Evolutionary conservation across 805 yeast species (phyloP), one percentile per base, ranked within the genome.

Genomic region (Myxozyma kluyveri): DNA sequence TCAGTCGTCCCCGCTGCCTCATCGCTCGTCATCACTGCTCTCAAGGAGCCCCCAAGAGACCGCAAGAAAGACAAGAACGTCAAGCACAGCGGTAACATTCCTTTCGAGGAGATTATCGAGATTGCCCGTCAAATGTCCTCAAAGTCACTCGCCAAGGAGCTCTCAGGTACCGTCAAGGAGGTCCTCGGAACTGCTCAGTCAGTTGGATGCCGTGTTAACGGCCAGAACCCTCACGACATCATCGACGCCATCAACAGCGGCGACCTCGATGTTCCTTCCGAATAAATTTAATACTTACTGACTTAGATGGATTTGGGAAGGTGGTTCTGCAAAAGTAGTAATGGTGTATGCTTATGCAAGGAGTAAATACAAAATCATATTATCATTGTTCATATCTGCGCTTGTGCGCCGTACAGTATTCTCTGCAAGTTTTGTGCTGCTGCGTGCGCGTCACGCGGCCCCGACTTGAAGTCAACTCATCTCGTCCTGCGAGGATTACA

Each of bases 51-150:
- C 68, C 96, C 96, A 74, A 91, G 99, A 87, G 99, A 93, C 85
- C 86, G 96, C 83, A 93, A 93, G 95, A 93, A 93, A 95, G 98
- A 93, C 75, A 93, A 93, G 93, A 91, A 93, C 82, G 87, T 93
- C 77, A 89, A 90, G 84, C 99, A 93, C 88, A 84, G 83, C 75
- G 99, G 99, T 82, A 93, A 91, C 91, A 83, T 93, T 72, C 88
- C 96, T 71, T 82, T 93, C 71, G 95, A 89, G 71, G 96, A 91
- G 79, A 87, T 93, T 78, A 81, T 81, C 76, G 96, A 89, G 75
- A 86, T 93, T 73, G 98, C 99, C 70, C 90, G 96, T 80, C 84
- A 84, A 73, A 91, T 93, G 98, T 84, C 81, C 76, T 88, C 86
- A 75, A 93, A 93, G 82, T 89, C 97, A 62, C 88, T 93, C 77